Evolutionary conservation across 345 rosid genomes (phyloP).

Genomic region (Eucalyptus sp.): DNA sequence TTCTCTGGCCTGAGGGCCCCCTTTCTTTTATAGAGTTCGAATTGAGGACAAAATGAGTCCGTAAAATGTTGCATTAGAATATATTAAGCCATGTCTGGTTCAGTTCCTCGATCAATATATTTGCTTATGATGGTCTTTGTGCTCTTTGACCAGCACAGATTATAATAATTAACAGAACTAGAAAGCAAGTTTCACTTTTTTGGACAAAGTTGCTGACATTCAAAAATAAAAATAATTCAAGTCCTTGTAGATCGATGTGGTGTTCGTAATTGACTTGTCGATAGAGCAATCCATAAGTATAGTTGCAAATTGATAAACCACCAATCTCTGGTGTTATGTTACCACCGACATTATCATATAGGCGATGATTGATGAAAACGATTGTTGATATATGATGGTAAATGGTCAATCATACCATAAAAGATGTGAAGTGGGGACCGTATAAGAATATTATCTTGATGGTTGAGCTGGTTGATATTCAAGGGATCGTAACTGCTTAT

Average conservation of each 20-base stretch:
- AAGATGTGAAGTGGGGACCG: not conserved
- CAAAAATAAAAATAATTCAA: not conserved
- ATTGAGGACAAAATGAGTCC: not conserved
- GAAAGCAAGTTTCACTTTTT: not conserved
- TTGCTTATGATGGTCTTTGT: not conserved
- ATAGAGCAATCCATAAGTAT: not conserved
- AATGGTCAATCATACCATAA: fast-evolving
- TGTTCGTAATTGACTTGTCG: fast-evolving
- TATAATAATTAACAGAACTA: too few species aligned
- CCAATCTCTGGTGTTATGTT: not conserved
- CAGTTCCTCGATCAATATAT: not conserved
- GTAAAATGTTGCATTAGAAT: not conserved
- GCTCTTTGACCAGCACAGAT: not conserved
- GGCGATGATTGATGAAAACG: not conserved
- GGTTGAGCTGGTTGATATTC: not conserved
- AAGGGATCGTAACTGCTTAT: not conserved
- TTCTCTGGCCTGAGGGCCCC: not conserved
- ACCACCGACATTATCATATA: fast-evolving
- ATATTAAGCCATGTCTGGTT: not conserved
- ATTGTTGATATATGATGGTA: not conserved
- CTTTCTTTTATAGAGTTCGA: not conserved
- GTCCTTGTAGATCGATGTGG: not conserved
- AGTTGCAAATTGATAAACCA: not conserved
- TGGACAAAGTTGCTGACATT: not conserved
- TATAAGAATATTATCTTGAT: not conserved